A percentile compares a stretch with the other conserved stretches of the same genome.
phyloP scores from a whole-genome alignment of 805 yeast species.

The Candida ponderosae region DNA sequence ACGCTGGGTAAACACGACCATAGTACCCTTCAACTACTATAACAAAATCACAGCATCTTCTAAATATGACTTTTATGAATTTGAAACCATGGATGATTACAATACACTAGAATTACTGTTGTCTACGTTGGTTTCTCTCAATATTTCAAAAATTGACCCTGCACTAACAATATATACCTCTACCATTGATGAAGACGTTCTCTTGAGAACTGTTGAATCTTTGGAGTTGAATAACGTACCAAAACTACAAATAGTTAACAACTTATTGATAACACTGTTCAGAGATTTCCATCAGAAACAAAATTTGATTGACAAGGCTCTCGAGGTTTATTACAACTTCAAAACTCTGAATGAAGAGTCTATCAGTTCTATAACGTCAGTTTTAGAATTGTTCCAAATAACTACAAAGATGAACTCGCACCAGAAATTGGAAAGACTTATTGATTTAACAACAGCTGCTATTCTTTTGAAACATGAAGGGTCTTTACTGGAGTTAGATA shows the following conservation, averaged over 20 bases:
- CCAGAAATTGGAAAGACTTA: background rate
- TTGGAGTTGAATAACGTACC: background rate
- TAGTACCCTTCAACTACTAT: slow-evolving; percentile 22
- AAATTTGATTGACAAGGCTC: background rate
- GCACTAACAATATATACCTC: background rate
- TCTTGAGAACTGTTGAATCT: background rate
- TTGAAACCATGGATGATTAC: slow-evolving; percentile 11
- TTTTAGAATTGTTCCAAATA: background rate
- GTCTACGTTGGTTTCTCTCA: slow-evolving; percentile 1
- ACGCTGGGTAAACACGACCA: slow-evolving; percentile 20
- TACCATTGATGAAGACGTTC: background rate
- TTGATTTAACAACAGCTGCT: background rate
- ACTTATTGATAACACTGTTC: background rate
- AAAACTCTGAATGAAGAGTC: background rate
- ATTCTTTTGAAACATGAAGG: background rate
- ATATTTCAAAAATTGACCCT: background rate
- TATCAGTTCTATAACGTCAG: background rate
- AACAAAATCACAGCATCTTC: slow-evolving; percentile 7
- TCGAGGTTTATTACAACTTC: background rate
- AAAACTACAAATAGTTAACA: background rate
- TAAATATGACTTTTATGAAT: slow-evolving; percentile 13
- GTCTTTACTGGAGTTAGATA: slow-evolving; percentile 3
- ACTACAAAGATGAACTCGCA: background rate
- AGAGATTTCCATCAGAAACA: background rate
- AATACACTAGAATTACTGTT: slow-evolving; percentile 11